Base-by-base conservation (phyloP, 169 alveolate genomes). In the Babesia bovis region DNA sequence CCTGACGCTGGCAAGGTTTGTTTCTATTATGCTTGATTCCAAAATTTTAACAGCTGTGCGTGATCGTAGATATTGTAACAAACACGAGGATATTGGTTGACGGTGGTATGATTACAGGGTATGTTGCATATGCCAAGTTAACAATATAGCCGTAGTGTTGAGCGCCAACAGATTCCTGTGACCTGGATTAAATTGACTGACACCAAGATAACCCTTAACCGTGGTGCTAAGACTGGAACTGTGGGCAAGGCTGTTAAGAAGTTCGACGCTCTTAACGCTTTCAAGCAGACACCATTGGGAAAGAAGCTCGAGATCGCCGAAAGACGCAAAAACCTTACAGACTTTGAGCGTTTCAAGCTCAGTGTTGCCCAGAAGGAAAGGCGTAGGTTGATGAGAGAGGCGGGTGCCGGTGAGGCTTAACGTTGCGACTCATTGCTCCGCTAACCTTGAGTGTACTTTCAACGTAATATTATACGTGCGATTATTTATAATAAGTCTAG, bases 1-100 rank as follows among this genome's bases (percentile, higher is more conserved):
- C 97, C 97, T 23, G 93, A 93, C 53, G 90, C 95, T 28, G 97
- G 97, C 70, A 94, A 94, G 95, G 94, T 93, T 45, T n/a, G 83
- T 32, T 55, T n/a, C 3, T 12, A 10, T 57, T 53, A 33, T 53
- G 55, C 4, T 25, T 44, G 23, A 57, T 15, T 36, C 21, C 32
- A 25, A 50, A 45, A 13, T 32, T n/a, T 33, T 28, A 40, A 28
- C 76, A 91, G 95, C 87, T 92, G 65, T 92, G 95, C 87, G 90
- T 91, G 73, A 77, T 94, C 44, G 94, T 94, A 47, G 97, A 94
- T 76, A 83, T 94, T 49, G 90, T 94, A 72, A 93, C 90, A 40
- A 78, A 75, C 66, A 90, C 94, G 50, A 89, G 96, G 71, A 86
- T 94, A 55, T 91, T 94, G 74, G 94, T 94, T 40, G 97, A 94